Evolutionary conservation across 2,329 filamentous ascomycete genomes (phyloP).

Genomic region (Fusarium sarcochroum): DNA sequence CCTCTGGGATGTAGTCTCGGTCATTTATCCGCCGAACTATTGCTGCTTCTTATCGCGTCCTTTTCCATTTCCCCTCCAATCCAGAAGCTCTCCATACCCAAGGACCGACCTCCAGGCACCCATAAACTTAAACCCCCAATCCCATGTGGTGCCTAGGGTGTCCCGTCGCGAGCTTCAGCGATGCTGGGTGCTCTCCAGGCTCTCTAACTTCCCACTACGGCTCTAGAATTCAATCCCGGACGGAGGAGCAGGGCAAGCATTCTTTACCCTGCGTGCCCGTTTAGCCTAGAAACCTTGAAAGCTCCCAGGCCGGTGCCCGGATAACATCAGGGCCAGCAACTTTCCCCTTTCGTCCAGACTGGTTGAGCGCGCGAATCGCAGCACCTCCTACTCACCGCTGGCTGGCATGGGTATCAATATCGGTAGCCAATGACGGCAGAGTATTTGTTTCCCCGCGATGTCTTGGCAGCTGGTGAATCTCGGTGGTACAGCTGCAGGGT

Average conservation of each 20-base stretch:
- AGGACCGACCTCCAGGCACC: neutral
- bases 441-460: conserved; percentile 34
- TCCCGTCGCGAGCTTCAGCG: neutral
- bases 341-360: conserved; percentile 36
- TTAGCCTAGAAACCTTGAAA: conserved; percentile 30
- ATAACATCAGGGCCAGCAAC: neutral
- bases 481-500: conserved; percentile 29
- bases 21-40: conserved; percentile 9
- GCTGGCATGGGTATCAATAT: conserved; percentile 37
- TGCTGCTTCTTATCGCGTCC: conserved; percentile 18
- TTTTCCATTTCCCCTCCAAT: conserved; percentile 22
- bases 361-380: conserved; percentile 35
- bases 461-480: conserved; percentile 28
- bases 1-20: conserved; percentile 3
- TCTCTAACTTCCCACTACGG: conserved; percentile 13
- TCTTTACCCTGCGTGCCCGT: conserved; percentile 31
- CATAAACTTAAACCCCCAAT: conserved; percentile 12
- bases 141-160: conserved; percentile 11
- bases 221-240: conserved; percentile 15
- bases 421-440: conserved; percentile 39
- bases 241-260: conserved; percentile 8
- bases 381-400: conserved; percentile 28
- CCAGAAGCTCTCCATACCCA: conserved; percentile 14
- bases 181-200: neutral
- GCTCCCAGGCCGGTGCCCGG: neutral